phyloP scores from a whole-genome alignment of 371 early-diverging fungal genomes.

The Mucor saturninus region DNA sequence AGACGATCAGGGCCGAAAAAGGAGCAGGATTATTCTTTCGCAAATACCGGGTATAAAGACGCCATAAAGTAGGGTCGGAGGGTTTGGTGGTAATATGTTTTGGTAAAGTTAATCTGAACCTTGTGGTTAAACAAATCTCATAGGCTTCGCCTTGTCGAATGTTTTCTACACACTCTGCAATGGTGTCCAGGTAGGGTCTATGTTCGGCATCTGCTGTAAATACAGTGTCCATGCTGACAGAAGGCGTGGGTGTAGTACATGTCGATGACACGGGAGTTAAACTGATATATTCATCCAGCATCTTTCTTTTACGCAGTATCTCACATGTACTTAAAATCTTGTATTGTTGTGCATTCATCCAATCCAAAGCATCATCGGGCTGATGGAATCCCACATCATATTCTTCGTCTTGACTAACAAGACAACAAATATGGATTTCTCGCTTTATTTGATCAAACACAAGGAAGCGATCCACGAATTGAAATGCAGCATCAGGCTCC shows the following conservation, averaged over 20 bases:
- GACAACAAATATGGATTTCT: constrained; percentile 52
- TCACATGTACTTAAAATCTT: constrained; percentile 7
- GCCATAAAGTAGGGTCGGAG: constrained; percentile 36
- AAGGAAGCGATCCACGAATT: constrained; percentile 81
- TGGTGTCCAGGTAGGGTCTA: constrained; percentile 66
- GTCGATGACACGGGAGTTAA: constrained; percentile 21
- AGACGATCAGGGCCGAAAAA: constrained; percentile 74
- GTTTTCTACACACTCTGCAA: constrained; percentile 63
- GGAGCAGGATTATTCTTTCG: constrained; percentile 89
- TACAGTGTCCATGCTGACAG: constrained; percentile 2
- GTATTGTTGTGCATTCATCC: constrained; percentile 34
- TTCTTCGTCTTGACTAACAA: constrained; percentile 31
- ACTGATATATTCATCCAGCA: constrained; percentile 15
- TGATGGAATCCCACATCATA: constrained; percentile 20
- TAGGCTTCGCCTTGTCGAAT: constrained; percentile 93
- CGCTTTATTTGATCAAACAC: constrained; percentile 70
- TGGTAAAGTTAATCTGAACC: constrained; percentile 59
- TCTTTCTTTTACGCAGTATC: constrained; percentile 8
- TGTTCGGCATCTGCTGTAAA: constrained; percentile 58
- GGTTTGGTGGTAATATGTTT: constrained; percentile 16
- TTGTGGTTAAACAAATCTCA: constrained; percentile 92
- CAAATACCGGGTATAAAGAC: constrained; percentile 67
- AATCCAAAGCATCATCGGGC: constrained; percentile 17
- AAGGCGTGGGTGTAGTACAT: constrained; percentile 37
- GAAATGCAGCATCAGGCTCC: constrained; percentile 84